Evolutionary conservation across 2,329 filamentous ascomycete species (phyloP).

Genomic region (Ophiocordyceps camponoti-floridani): DNA sequence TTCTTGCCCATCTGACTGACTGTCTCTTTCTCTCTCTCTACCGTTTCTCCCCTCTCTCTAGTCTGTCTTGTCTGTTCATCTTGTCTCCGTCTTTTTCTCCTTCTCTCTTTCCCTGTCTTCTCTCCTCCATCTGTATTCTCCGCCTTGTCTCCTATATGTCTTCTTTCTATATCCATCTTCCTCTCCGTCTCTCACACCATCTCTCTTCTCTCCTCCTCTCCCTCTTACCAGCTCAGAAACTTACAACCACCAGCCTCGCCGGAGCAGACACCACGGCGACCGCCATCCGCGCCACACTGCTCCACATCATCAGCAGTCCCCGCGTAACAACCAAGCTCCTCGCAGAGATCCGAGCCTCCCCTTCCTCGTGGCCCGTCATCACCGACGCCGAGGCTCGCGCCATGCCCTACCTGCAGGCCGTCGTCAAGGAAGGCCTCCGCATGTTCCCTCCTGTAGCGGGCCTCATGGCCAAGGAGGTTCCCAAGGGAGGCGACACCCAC

Average conservation of each 20-base stretch:
- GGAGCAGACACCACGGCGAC: slow-evolving; percentile 41
- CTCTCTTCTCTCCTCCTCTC: too few relatives aligned
- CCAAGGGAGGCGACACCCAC: slow-evolving; percentile 12
- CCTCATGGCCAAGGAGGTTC: slow-evolving; percentile 18
- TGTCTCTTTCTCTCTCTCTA: too few relatives aligned
- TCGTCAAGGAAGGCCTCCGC: slow-evolving; percentile 28
- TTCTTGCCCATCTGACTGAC: too few relatives aligned
- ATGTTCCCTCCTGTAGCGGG: slow-evolving; percentile 18
- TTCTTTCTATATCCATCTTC: too few relatives aligned
- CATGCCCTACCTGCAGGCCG: slow-evolving; percentile 26
- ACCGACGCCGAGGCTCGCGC: slow-evolving; percentile 14
- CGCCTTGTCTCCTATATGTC: too few relatives aligned
- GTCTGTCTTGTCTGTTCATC: too few relatives aligned
- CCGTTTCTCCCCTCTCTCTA: too few relatives aligned
- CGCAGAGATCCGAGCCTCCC: slow-evolving; percentile 6
- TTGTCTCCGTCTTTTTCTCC: too few relatives aligned
- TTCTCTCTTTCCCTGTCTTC: neutral
- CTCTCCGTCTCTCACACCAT: too few relatives aligned
- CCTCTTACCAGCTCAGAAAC: too few relatives aligned
- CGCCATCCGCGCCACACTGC: slow-evolving; percentile 30
- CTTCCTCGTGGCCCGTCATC: slow-evolving; percentile 8
- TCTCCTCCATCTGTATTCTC: neutral
- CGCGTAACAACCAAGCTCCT: slow-evolving; percentile 26
- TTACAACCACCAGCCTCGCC: slow-evolving; percentile 19
- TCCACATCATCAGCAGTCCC: slow-evolving; percentile 32